A percentile compares a stretch with the other conserved stretches of the same genome.
Conservation (phyloP, 495 filamentous ascomycete genomes). For the Entonaema liquescens region DNA sequence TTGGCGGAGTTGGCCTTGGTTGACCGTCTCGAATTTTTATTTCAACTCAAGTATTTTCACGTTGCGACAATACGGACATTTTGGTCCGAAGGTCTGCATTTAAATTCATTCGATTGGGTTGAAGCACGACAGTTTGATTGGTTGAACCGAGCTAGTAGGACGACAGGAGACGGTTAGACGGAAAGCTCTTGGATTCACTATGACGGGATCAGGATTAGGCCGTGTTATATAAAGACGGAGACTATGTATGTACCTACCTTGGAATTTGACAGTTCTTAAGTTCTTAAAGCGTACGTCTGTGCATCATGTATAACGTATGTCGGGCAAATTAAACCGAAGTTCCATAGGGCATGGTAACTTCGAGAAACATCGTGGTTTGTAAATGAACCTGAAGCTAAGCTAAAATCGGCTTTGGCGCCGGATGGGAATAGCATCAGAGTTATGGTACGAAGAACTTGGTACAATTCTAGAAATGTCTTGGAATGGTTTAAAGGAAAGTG, state of each 20-base stretch:
- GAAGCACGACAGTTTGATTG: conserved; percentile 8
- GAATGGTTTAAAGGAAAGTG: not conserved
- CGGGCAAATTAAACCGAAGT: conserved; percentile 3
- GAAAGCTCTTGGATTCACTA: not conserved
- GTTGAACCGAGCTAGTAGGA: not conserved
- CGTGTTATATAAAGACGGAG: not conserved
- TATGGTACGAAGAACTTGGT: not conserved
- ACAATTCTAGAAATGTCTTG: not conserved
- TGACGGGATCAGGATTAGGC: not conserved
- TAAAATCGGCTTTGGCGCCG: not conserved
- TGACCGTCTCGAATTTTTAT: too few species aligned
- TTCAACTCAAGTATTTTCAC: too few species aligned
- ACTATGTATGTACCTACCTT: not conserved
- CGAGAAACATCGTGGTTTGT: conserved; percentile 15
- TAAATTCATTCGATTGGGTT: conserved; percentile 14
- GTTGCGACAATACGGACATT: conserved; percentile 13
- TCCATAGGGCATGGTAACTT: conserved; percentile 9
- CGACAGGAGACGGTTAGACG: conserved; percentile 1
- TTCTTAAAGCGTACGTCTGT: too few species aligned
- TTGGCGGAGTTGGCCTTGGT: too few species aligned
- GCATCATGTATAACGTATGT: conserved; percentile 1
- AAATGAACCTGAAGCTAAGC: conserved; percentile 9
- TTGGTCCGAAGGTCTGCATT: conserved; percentile 11
- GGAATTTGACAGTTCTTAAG: not conserved
- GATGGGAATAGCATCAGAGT: not conserved